Evolutionary conservation across 2,329 filamentous ascomycete genomes (phyloP), one percentile per base, ranked within the genome.

Genomic region (Aureobasidium lini): DNA sequence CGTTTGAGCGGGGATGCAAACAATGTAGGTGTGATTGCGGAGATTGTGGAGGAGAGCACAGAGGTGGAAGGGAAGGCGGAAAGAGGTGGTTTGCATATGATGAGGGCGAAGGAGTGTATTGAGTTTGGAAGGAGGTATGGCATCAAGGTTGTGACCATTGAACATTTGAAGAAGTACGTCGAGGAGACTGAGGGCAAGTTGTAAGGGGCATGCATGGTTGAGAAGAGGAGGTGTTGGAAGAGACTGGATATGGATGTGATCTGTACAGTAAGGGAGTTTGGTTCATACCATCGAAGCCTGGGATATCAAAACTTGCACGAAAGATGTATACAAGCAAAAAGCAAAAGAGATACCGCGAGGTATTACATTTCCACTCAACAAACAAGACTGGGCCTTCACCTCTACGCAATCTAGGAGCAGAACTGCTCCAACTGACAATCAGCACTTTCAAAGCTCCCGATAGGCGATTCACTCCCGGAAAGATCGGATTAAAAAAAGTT

Each of bases 111-210:
- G 76, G 89, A 84, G 39, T 96, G 92, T 76, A 78, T 99, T 69
- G 82, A 80, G 53, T 99, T 99, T 80, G 94, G 91, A 31, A 84
- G 85, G 74, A 85, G 81, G 74, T 97, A 88, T 85, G 91, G 91
- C 4, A 78, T 99, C 66, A 94, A 88, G 78, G 90, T 95, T 61
- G 95, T 92, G 76, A 97, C 94, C 32, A 97, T 99, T 75, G 91
- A 93, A 71, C 91, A 93, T 74, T 74, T 99, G 75, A 87, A 93
- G 31, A 79, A 78, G 60, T 88, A 95, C 72, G 77, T 96, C 61
- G 87, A 94, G 73, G 86, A 84, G 78, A 85, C 80, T 40, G 86
- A 92, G 76, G 86, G 85, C 6, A 72, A 69, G 66, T 23, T 57
- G 42, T 57, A 43, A 28, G 16, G 13, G 1, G 34, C 2, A 23